phyloP scores from a whole-genome alignment of 257 asterid species.

The Solanum appendiculatum region DNA sequence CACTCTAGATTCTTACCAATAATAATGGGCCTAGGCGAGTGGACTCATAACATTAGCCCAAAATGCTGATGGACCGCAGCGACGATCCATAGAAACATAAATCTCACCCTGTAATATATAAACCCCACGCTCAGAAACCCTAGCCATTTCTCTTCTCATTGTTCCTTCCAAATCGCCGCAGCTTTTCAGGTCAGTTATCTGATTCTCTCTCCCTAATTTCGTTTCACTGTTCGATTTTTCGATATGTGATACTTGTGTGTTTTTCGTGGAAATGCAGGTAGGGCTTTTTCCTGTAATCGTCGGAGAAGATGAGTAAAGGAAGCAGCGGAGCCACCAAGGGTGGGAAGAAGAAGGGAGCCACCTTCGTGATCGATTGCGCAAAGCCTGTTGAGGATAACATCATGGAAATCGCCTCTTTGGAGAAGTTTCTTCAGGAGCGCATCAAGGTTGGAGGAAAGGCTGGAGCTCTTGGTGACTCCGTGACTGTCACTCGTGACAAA shows the following conservation, averaged over 20 bases:
- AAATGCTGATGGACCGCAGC: background rate
- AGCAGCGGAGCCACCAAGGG: conserved; percentile 25
- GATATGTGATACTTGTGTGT: background rate
- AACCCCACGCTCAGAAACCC: background rate
- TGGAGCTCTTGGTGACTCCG: conserved; percentile 40
- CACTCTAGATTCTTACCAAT: background rate
- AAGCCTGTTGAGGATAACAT: conserved; percentile 46
- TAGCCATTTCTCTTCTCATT: background rate
- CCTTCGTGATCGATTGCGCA: conserved; percentile 35
- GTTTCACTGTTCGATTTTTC: background rate
- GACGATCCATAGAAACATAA: background rate
- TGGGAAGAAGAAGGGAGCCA: conserved; percentile 37
- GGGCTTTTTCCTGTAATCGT: background rate
- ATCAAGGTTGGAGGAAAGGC: conserved; percentile 47
- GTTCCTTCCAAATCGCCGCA: background rate
- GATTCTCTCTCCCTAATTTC: background rate
- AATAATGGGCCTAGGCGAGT: background rate
- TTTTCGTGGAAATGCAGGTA: background rate
- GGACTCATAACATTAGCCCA: background rate
- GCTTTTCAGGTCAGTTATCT: background rate
- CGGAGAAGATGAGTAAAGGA: conserved; percentile 20
- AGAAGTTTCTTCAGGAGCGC: conserved; percentile 42
- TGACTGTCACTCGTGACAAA: conserved; percentile 33
- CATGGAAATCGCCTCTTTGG: conserved; percentile 40
- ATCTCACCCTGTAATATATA: background rate